Conservation (phyloP, 306 rosid genomes). For the Neltuma alba region DNA sequence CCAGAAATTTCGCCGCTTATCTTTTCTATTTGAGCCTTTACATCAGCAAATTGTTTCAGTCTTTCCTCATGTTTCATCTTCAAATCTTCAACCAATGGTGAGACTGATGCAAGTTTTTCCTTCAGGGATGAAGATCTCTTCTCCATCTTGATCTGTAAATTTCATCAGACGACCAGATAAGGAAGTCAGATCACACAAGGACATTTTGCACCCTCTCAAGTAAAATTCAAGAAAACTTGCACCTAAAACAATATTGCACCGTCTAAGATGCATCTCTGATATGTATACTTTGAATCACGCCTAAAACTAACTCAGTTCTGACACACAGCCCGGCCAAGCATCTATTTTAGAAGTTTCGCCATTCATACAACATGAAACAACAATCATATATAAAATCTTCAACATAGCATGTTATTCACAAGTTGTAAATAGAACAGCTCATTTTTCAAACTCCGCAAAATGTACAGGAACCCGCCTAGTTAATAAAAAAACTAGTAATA, state of each 20-base stretch:
- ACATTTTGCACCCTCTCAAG: neutral
- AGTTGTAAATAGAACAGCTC: too few species aligned
- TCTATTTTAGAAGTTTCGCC: neutral
- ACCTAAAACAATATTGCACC: neutral
- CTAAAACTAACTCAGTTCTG: slow-evolving; percentile 5
- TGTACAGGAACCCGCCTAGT: neutral
- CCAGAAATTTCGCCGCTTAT: slow-evolving; percentile 88
- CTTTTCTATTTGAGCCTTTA: slow-evolving; percentile 75
- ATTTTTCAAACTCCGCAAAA: too few species aligned
- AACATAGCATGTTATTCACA: too few species aligned
- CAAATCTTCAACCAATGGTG: slow-evolving; percentile 82
- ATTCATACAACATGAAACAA: too few species aligned
- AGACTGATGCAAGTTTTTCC: slow-evolving; percentile 82
- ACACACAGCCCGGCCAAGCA: neutral
- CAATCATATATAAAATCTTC: too few species aligned
- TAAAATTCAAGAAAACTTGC: neutral
- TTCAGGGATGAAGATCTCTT: slow-evolving; percentile 77
- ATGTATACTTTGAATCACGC: neutral
- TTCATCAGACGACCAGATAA: slow-evolving; percentile 28
- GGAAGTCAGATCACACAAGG: slow-evolving; percentile 30
- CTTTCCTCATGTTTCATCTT: slow-evolving; percentile 80
- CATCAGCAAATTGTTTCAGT: slow-evolving; percentile 77
- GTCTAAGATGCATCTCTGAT: neutral
- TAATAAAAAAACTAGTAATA: neutral
- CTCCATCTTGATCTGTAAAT: slow-evolving; percentile 64